Evolutionary conservation across 2,329 filamentous ascomycete species (phyloP).

Genomic region (Zymoseptoria brevis): DNA sequence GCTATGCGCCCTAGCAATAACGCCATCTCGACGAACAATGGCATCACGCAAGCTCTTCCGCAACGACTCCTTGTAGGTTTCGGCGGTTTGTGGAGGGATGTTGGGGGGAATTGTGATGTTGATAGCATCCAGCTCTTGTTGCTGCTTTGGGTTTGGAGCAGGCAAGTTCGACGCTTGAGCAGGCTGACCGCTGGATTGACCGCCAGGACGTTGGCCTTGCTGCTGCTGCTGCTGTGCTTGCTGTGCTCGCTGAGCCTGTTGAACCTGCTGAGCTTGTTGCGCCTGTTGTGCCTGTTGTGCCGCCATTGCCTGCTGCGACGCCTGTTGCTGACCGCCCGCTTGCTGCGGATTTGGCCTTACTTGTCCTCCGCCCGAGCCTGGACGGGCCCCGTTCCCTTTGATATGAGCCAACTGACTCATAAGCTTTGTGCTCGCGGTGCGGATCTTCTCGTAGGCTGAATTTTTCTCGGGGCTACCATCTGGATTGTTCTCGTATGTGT

Average conservation of each 20-base stretch:
- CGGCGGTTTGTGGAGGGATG: conserved; percentile 7
- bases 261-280: conserved; percentile 5
- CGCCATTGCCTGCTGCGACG: conserved; percentile 10
- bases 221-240: conserved; percentile 4
- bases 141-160: conserved; percentile 13
- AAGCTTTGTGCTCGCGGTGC: conserved; percentile 37
- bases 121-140: conserved; percentile 10
- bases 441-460: conserved; percentile 47
- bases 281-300: conserved; percentile 11
- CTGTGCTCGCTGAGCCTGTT: conserved; percentile 2
- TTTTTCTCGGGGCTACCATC: conserved; percentile 41
- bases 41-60: conserved; percentile 4
- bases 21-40: conserved; percentile 9
- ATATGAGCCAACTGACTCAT: conserved; percentile 26
- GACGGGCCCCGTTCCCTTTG: conserved; percentile 3
- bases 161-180: conserved; percentile 4
- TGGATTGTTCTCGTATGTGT: conserved; percentile 42
- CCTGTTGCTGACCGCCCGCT: conserved; percentile 8
- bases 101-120: conserved; percentile 11
- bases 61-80: conserved; percentile 7
- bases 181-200: conserved; percentile 4
- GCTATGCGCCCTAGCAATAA: conserved; percentile 6
- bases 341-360: conserved; percentile 8
- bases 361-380: conserved; percentile 16
- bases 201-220: not conserved